Evolutionary conservation across 2,329 filamentous ascomycete species (phyloP).

Genomic region (Calonectria multiphialidica): DNA sequence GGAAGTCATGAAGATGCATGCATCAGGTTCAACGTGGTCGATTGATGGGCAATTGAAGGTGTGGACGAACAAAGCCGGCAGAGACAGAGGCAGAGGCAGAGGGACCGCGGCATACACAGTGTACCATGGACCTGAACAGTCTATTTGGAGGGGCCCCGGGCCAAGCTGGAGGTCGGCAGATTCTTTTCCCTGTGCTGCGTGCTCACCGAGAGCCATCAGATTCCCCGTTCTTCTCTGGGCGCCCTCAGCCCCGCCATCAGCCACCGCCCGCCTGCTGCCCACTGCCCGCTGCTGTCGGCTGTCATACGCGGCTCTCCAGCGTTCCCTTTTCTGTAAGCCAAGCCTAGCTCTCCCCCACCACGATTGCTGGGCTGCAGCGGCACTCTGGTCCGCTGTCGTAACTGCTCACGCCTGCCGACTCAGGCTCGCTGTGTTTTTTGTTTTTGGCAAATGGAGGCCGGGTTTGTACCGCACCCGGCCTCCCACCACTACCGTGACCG

Average conservation of each 20-base stretch:
- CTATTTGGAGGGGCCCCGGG: background rate
- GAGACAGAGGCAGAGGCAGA: too few relatives aligned
- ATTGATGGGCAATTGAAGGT: background rate
- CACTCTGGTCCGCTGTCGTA: background rate
- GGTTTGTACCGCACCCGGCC: background rate
- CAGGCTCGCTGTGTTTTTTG: background rate
- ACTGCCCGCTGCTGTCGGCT: background rate
- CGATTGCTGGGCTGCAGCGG: background rate
- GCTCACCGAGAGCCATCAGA: conserved; percentile 28
- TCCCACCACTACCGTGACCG: background rate
- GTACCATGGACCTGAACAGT: background rate
- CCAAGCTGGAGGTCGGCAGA: background rate
- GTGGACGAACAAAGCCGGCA: background rate
- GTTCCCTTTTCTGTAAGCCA: conserved; percentile 1
- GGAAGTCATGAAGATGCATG: background rate
- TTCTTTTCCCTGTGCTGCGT: conserved; percentile 2
- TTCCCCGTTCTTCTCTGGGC: conserved; percentile 10
- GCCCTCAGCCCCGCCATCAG: conserved; percentile 35
- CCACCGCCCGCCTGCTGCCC: conserved; percentile 9
- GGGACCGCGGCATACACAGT: background rate
- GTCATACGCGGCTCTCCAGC: conserved; percentile 7
- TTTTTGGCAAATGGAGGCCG: background rate
- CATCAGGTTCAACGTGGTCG: background rate
- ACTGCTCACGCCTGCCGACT: background rate
- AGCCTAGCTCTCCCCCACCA: background rate